Evolutionary conservation across 2,329 filamentous ascomycete genomes (phyloP).

Genomic region (Cryphonectria parasitica): DNA sequence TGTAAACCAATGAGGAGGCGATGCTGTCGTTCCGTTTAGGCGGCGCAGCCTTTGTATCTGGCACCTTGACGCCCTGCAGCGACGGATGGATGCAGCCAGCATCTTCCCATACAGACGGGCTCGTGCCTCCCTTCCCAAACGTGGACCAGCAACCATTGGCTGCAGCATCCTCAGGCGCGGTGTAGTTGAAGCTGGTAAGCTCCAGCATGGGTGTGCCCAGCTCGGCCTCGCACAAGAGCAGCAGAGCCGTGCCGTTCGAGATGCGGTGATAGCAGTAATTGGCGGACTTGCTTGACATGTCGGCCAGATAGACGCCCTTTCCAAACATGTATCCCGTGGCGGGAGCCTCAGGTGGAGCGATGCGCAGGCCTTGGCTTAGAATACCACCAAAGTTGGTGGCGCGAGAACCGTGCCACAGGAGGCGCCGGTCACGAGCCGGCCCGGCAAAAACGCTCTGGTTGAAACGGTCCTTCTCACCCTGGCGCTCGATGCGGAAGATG

Average conservation of each 20-base stretch:
- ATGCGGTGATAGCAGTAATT: conserved; percentile 69
- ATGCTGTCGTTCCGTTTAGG: conserved; percentile 53
- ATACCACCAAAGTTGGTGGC: conserved; percentile 87
- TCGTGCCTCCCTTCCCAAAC: conserved; percentile 67
- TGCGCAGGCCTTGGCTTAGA: conserved; percentile 84
- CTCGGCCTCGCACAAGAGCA: conserved; percentile 84
- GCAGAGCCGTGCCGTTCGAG: conserved; percentile 71
- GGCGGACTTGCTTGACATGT: conserved; percentile 82
- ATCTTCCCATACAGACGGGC: conserved; percentile 76
- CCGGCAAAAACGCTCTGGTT: conserved; percentile 56
- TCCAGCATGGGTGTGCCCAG: conserved; percentile 76
- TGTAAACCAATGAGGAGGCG: conserved; percentile 61
- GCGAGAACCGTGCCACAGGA: conserved; percentile 88
- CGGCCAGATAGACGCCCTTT: conserved; percentile 86
- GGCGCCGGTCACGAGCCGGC: conserved; percentile 64
- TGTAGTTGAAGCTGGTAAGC: conserved; percentile 60
- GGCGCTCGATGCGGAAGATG: conserved; percentile 82
- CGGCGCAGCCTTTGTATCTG: conserved; percentile 47
- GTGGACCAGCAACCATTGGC: conserved; percentile 66
- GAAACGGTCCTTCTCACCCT: conserved; percentile 74
- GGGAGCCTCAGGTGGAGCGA: conserved; percentile 83
- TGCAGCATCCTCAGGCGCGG: conserved; percentile 67
- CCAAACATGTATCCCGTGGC: conserved; percentile 85
- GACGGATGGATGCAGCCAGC: conserved; percentile 66
- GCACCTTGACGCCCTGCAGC: conserved; percentile 71